phyloP scores from a whole-genome alignment of 371 early-diverging fungal genomes.

The Apophysomyces sp. region DNA sequence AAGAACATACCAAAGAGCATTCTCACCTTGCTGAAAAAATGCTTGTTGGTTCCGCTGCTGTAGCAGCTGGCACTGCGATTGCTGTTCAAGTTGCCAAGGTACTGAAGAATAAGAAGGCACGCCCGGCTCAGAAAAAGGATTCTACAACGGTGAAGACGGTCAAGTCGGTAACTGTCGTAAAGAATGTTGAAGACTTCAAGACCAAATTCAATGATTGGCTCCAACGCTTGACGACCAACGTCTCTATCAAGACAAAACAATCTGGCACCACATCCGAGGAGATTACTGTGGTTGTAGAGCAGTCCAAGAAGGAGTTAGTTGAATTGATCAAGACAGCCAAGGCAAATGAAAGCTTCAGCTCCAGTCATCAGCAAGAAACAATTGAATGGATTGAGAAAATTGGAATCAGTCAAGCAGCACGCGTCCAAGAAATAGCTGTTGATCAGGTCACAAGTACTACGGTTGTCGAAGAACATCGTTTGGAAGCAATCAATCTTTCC shows the following conservation, averaged over 20 bases:
- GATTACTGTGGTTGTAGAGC: slow-evolving; percentile 16
- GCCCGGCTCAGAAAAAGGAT: background rate
- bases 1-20: background rate
- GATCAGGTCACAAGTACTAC: slow-evolving; percentile 1
- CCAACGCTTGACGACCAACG: slow-evolving; percentile 17
- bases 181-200: slow-evolving; percentile 19
- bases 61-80: slow-evolving; percentile 24
- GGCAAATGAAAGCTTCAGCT: slow-evolving; percentile 10
- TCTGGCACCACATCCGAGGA: slow-evolving; percentile 16
- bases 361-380: slow-evolving; percentile 18
- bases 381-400: slow-evolving; percentile 28
- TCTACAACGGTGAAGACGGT: background rate
- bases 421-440: slow-evolving; percentile 25
- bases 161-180: slow-evolving; percentile 1
- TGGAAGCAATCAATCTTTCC: slow-evolving; percentile 21
- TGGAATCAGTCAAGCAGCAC: slow-evolving; percentile 18
- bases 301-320: slow-evolving; percentile 20
- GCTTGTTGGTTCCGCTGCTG: slow-evolving; percentile 21
- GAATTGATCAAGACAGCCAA: slow-evolving; percentile 24
- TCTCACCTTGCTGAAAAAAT: slow-evolving; percentile 24
- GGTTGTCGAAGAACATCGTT: slow-evolving; percentile 16
- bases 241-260: slow-evolving; percentile 13
- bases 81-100: slow-evolving; percentile 27
- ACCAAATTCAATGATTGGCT: slow-evolving; percentile 27
- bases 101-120: slow-evolving; percentile 16